phyloP scores from a whole-genome alignment of 1,284 basidiomycete genomes.

The Ganoderma lucidum region DNA sequence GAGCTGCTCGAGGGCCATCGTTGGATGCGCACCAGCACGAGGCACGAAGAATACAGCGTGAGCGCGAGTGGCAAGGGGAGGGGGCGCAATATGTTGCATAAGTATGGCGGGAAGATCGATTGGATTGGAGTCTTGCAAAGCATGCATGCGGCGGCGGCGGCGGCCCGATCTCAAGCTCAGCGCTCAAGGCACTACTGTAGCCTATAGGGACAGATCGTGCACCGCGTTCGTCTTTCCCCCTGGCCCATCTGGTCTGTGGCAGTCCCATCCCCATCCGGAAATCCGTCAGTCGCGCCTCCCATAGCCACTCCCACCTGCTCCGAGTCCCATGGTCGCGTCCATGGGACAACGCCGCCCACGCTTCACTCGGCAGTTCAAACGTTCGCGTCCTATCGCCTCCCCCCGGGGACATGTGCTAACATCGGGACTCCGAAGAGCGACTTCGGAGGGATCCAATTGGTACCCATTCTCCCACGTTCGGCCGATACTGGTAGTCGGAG shows the following conservation, averaged over 20 bases:
- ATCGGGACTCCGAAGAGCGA: constrained; percentile 1
- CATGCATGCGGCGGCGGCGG: background rate
- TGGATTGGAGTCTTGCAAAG: constrained; percentile 8
- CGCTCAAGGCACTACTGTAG: background rate
- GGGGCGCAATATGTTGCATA: background rate
- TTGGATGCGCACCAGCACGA: constrained; percentile 8
- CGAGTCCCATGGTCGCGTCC: background rate
- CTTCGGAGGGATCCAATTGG: background rate
- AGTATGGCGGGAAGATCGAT: constrained; percentile 12
- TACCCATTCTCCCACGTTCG: background rate
- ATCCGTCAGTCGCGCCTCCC: background rate
- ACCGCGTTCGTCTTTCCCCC: background rate
- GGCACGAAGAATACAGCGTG: constrained; percentile 8
- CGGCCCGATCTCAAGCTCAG: background rate
- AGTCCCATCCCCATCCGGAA: background rate
- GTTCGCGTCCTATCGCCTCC: constrained; percentile 4
- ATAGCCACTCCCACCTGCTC: background rate
- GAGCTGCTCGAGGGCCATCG: constrained; percentile 67
- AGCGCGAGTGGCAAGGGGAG: constrained; percentile 7
- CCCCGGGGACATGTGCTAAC: background rate
- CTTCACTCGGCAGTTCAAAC: background rate
- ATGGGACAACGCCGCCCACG: background rate
- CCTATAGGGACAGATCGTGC: background rate
- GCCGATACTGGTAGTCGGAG: background rate
- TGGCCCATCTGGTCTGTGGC: background rate